Percentiles rank a stretch among this genome's conserved stretches.
Evolutionary conservation across 176 grass and related monocot genomes (phyloP).

Genomic region (Pharus latifolius): DNA sequence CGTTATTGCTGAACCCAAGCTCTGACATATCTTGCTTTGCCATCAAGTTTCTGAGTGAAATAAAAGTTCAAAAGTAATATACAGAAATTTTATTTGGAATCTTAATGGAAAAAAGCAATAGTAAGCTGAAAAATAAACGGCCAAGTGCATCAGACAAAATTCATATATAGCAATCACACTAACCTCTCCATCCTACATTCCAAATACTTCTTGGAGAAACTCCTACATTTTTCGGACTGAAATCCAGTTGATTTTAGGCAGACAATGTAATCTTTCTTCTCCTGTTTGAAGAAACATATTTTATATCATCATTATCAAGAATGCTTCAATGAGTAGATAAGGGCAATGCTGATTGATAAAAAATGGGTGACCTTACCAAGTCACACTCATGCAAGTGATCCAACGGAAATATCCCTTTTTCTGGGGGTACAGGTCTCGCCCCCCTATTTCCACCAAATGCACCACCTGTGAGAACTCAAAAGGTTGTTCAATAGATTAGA

Average conservation of each 20-base stretch:
- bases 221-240: slow-evolving; percentile 60
- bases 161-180: background rate
- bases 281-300: slow-evolving; percentile 30
- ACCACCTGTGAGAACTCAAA: slow-evolving; percentile 44
- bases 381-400: slow-evolving; percentile 88
- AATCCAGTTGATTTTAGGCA: slow-evolving; percentile 74
- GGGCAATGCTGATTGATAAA: background rate
- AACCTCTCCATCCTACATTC: slow-evolving; percentile 76
- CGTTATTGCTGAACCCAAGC: slow-evolving; percentile 47
- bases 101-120: background rate
- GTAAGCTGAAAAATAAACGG: background rate
- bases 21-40: slow-evolving; percentile 74
- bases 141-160: background rate
- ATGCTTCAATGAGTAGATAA: background rate
- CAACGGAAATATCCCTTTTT: slow-evolving; percentile 88
- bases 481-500: background rate
- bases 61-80: background rate
- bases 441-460: slow-evolving; percentile 89
- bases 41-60: slow-evolving; percentile 56
- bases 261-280: slow-evolving; percentile 79
- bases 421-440: slow-evolving; percentile 72
- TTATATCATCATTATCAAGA: background rate
- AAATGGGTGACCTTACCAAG: slow-evolving; percentile 29
- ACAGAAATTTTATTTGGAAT: background rate
- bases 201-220: slow-evolving; percentile 66